A percentile compares a stretch with the other conserved stretches of the same genome.
Evolutionary conservation across 192 early-diverging fungal genomes (phyloP).

Genomic region (Linnemannia schmuckeri): DNA sequence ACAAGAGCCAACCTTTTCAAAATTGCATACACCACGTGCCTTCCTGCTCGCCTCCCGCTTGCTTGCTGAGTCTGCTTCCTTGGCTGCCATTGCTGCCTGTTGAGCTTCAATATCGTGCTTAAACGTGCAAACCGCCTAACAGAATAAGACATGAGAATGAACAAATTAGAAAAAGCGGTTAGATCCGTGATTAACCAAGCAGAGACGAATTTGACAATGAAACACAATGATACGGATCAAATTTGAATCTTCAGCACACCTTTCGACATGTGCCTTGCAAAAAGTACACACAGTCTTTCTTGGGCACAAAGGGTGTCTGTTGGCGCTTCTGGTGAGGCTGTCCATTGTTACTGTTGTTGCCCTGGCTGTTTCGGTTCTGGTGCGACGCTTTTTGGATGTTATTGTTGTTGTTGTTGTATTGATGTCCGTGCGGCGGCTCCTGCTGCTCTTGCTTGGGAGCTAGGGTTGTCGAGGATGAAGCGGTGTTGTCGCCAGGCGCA

Average conservation of each 20-base stretch:
- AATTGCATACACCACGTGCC: slow-evolving; percentile 27
- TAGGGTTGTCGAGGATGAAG: not conserved
- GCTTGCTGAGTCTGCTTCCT: not conserved
- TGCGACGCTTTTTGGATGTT: not conserved
- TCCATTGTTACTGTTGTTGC: not conserved
- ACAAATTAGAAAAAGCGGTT: not conserved
- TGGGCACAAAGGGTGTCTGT: slow-evolving; percentile 25
- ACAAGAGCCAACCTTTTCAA: slow-evolving; percentile 22
- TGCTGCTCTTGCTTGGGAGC: not conserved
- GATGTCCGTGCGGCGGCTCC: slow-evolving; percentile 5
- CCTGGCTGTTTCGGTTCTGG: slow-evolving; percentile 4
- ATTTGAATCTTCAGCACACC: not conserved
- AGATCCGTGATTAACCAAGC: not conserved
- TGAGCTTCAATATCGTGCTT: slow-evolving; percentile 31
- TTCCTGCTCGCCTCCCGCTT: slow-evolving; percentile 6
- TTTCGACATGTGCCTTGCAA: slow-evolving; percentile 28
- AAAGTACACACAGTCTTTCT: slow-evolving; percentile 28
- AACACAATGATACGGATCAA: not conserved
- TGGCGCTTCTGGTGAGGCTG: not conserved
- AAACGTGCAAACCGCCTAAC: slow-evolving; percentile 25
- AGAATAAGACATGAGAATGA: not conserved
- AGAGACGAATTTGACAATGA: not conserved
- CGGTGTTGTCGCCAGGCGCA: not conserved
- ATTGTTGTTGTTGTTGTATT: not conserved
- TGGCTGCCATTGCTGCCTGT: not conserved